Conservation (phyloP, 768 basidiomycete species). For the Clavulina sp. region DNA sequence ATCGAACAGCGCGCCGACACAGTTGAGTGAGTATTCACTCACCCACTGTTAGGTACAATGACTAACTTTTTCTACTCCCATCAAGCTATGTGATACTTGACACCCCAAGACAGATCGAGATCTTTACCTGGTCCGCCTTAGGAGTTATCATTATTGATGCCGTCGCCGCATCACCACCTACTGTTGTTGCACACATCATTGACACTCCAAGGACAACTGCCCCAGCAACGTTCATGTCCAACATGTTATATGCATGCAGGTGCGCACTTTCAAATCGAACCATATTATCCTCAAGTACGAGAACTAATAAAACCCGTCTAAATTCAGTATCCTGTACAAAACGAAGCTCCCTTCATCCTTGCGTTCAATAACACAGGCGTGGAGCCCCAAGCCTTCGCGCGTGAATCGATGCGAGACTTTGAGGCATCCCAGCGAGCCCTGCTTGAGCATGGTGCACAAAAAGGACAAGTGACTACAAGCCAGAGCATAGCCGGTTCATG, state of each 20-base stretch:
- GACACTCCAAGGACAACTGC: conserved; percentile 90
- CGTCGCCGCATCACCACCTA: conserved; percentile 78
- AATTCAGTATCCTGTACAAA: conserved; percentile 79
- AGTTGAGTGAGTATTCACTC: conserved; percentile 51
- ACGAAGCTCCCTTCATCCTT: conserved; percentile 87
- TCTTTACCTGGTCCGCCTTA: conserved; percentile 99
- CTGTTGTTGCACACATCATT: conserved; percentile 91
- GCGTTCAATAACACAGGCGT: conserved; percentile 99
- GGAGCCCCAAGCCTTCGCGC: conserved; percentile 70
- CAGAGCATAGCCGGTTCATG: conserved; percentile 59
- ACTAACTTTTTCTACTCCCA: not conserved
- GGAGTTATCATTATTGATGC: conserved; percentile 98
- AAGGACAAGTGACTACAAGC: conserved; percentile 61
- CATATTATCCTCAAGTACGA: no score
- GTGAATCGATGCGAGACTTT: conserved; percentile 98
- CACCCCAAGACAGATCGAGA: conserved; percentile 98
- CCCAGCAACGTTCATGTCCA: conserved; percentile 98
- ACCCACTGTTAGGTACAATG: not conserved
- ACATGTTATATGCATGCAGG: conserved; percentile 99
- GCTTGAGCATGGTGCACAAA: conserved; percentile 41
- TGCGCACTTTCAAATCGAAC: conserved; percentile 20
- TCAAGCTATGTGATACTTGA: conserved; percentile 83
- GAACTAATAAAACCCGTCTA: not conserved
- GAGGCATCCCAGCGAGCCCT: conserved; percentile 86
- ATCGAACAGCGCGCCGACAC: conserved; percentile 80